Evolutionary conservation across 345 rosid genomes (phyloP).

Genomic region (Eucalyptus viminalis): DNA sequence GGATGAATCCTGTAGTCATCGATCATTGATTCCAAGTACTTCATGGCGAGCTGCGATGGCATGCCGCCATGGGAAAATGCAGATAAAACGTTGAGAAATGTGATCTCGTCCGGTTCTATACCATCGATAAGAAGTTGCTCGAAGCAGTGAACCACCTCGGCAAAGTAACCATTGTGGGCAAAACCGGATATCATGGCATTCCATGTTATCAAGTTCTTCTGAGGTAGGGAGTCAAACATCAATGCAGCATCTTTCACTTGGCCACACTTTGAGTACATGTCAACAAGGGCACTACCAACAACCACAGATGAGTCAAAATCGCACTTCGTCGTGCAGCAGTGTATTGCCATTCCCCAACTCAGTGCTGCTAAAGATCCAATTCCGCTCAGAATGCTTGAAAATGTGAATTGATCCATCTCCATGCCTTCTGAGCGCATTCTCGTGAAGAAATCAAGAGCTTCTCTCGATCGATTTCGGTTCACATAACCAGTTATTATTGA

Average conservation of each 20-base stretch:
- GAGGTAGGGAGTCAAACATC: conserved; percentile 29
- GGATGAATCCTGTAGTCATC: conserved; percentile 50
- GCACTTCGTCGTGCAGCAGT: conserved; percentile 27
- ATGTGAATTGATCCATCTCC: conserved; percentile 41
- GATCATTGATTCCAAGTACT: conserved; percentile 46
- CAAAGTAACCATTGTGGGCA: conserved; percentile 50
- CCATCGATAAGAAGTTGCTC: conserved; percentile 26
- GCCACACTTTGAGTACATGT: conserved; percentile 84
- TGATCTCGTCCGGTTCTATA: conserved; percentile 50
- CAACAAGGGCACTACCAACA: conserved; percentile 61
- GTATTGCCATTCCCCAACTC: conserved; percentile 55
- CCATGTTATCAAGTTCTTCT: conserved; percentile 57
- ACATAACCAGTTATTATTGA: conserved; percentile 63
- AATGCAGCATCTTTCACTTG: conserved; percentile 35
- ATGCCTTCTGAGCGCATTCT: conserved; percentile 40
- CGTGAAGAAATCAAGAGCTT: conserved; percentile 41
- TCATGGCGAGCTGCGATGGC: conserved; percentile 18
- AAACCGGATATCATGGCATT: conserved; percentile 73
- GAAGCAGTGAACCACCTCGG: conserved; percentile 25
- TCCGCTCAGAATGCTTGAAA: conserved; percentile 53
- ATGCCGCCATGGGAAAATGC: conserved; percentile 41
- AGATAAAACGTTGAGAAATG: conserved; percentile 63
- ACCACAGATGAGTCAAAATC: conserved; percentile 36
- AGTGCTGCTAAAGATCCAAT: conserved; percentile 44
- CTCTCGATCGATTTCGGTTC: conserved; percentile 25